phyloP scores from a whole-genome alignment of 768 basidiomycete species.

The Cystobasidiopsis lactophilus region DNA sequence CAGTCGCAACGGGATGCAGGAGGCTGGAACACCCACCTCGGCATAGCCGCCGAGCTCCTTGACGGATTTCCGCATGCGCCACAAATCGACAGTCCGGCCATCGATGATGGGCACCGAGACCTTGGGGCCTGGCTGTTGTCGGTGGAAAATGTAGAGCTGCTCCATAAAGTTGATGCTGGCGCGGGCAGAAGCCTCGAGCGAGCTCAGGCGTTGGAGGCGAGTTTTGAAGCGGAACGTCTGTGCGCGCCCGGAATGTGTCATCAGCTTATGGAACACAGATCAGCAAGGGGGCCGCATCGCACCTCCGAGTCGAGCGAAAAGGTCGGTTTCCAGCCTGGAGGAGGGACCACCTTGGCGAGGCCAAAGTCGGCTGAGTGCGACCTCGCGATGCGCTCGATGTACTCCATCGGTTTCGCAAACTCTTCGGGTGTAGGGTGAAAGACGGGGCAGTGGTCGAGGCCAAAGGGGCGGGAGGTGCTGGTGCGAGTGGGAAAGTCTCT shows the following conservation, averaged over 20 bases:
- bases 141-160: constrained; percentile 87
- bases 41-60: constrained; percentile 71
- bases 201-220: constrained; percentile 77
- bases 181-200: constrained; percentile 86
- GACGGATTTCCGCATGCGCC: constrained; percentile 52
- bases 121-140: constrained; percentile 55
- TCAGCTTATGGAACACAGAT: not conserved
- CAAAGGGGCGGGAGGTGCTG: constrained; percentile 40
- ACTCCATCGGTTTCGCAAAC: constrained; percentile 82
- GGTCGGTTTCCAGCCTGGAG: constrained; percentile 80
- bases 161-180: constrained; percentile 95
- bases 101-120: constrained; percentile 87
- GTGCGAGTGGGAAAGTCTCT: constrained; percentile 9
- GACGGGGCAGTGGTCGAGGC: constrained; percentile 64
- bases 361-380: constrained; percentile 53
- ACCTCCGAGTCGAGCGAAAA: constrained; percentile 90
- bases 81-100: constrained; percentile 76
- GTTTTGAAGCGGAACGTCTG: constrained; percentile 90
- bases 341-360: constrained; percentile 90
- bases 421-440: constrained; percentile 77
- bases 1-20: constrained; percentile 14
- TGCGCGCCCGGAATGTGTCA: constrained; percentile 1
- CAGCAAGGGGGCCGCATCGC: too few relatives aligned
- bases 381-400: constrained; percentile 42
- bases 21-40: constrained; percentile 33